Percentiles rank a stretch among this genome's conserved stretches.
These are phyloP conservation scores for Saturnispora gosingensis DNA, from an alignment of 805 yeast genomes.

Conservation along the genomic window DNA sequence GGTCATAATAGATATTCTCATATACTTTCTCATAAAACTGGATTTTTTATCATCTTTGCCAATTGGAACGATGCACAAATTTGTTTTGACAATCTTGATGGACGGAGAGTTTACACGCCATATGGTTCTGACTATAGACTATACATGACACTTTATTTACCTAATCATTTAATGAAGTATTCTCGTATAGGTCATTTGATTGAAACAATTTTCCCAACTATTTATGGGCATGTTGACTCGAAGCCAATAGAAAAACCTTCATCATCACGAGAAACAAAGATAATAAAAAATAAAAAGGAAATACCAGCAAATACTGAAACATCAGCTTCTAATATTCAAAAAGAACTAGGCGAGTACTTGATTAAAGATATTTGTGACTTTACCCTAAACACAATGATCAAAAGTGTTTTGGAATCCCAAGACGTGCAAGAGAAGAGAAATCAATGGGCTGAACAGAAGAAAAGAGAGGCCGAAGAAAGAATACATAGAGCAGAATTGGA, in stretches of 20 bases:
- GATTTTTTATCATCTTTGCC: slow-evolving; percentile 66
- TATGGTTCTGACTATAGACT: slow-evolving; percentile 32
- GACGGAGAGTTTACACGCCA: slow-evolving; percentile 31
- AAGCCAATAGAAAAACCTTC: background rate
- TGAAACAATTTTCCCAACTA: slow-evolving; percentile 1
- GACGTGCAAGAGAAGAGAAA: slow-evolving; percentile 12
- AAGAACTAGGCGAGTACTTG: slow-evolving; percentile 55
- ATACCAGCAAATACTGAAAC: slow-evolving; percentile 38
- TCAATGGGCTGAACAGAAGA: slow-evolving; percentile 10
- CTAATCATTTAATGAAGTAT: slow-evolving; percentile 30
- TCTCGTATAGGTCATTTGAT: slow-evolving; percentile 23
- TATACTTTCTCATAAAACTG: slow-evolving; percentile 51
- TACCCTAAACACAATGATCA: slow-evolving; percentile 57
- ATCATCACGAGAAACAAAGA: background rate
- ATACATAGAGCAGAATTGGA: slow-evolving; percentile 14
- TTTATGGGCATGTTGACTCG: background rate
- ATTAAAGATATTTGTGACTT: slow-evolving; percentile 68
- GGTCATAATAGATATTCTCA: slow-evolving; percentile 57
- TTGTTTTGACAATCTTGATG: slow-evolving; percentile 56
- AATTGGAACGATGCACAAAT: slow-evolving; percentile 45
- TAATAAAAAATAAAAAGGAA: background rate
- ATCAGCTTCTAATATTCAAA: slow-evolving; percentile 47
- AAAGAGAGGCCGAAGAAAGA: slow-evolving; percentile 9
- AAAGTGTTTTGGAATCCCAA: slow-evolving; percentile 50
- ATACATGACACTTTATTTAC: slow-evolving; percentile 50